Conservation (phyloP, 768 basidiomycete species). For the Mycena olivaceomarginata region DNA sequence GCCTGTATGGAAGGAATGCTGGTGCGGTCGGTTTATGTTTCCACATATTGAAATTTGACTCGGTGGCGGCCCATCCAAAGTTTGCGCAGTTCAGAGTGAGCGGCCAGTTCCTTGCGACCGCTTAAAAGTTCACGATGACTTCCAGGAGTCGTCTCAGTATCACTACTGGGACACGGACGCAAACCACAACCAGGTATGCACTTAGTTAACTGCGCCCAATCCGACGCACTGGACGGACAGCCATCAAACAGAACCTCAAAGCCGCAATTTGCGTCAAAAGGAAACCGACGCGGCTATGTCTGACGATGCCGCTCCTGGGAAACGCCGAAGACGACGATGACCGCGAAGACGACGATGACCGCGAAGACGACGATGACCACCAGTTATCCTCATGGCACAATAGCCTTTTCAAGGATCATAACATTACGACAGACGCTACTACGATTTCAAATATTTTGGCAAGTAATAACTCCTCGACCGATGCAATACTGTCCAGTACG, state of each 20-base stretch:
- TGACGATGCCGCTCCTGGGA: not conserved
- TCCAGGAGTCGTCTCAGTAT: not conserved
- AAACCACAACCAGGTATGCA: not conserved
- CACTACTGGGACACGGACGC: not conserved
- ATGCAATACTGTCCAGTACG: not conserved
- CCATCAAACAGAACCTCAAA: not conserved
- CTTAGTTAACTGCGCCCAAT: too few relatives aligned
- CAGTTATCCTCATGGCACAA: constrained; percentile 8
- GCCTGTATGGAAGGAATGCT: constrained; percentile 23
- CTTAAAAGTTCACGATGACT: too few relatives aligned
- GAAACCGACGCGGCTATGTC: not conserved
- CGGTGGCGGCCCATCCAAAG: not conserved
- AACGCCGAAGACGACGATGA: too few relatives aligned
- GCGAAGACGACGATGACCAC: not conserved
- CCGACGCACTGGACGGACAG: not conserved
- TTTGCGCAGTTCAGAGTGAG: constrained; percentile 19
- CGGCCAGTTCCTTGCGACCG: too few relatives aligned
- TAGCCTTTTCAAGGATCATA: not conserved
- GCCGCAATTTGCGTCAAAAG: constrained; percentile 24
- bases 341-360: not conserved
- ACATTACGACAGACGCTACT: not conserved
- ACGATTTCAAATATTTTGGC: not conserved
- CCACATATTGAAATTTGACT: not conserved
- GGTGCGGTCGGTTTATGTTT: not conserved
- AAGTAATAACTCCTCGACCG: not conserved